Evolutionary conservation across 75 land plant genomes (phyloP).

Genomic region (Chamaecyparis obtusa): DNA sequence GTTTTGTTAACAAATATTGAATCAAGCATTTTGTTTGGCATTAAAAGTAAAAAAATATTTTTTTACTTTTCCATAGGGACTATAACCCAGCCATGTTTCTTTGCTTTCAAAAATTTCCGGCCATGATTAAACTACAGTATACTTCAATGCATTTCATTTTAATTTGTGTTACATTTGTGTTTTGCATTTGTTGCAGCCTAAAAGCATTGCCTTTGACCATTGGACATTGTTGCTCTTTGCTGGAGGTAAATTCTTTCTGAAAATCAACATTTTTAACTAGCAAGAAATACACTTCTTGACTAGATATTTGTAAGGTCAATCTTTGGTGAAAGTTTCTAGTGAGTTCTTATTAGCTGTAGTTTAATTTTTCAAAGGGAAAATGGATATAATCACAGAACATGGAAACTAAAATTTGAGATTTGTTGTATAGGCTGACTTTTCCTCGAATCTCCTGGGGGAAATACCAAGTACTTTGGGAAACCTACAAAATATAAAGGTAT

Average conservation of each 20-base stretch:
- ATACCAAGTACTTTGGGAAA: conserved; percentile 62
- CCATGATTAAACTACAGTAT: background rate
- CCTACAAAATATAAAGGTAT: conserved; percentile 62
- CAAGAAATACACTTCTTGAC: background rate
- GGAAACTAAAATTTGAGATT: conserved; percentile 8
- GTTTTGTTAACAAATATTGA: background rate
- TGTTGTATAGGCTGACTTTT: conserved; percentile 65
- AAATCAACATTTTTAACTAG: background rate
- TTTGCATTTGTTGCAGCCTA: conserved; percentile 36
- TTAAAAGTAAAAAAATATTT: background rate
- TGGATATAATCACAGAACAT: background rate
- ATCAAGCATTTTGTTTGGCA: background rate
- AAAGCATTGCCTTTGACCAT: conserved; percentile 32
- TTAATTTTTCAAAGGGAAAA: background rate
- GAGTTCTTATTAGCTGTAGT: background rate
- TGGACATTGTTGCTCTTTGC: conserved; percentile 50
- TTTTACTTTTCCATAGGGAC: background rate
- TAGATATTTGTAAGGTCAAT: background rate
- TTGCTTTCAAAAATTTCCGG: background rate
- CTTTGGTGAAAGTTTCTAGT: background rate
- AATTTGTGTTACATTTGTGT: background rate
- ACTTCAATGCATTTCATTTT: background rate
- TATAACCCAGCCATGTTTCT: background rate
- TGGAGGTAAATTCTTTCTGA: conserved; percentile 33
- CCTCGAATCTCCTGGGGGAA: conserved; percentile 64